phyloP scores from a whole-genome alignment of 306 rosid species.

The Quercus variabilis region DNA sequence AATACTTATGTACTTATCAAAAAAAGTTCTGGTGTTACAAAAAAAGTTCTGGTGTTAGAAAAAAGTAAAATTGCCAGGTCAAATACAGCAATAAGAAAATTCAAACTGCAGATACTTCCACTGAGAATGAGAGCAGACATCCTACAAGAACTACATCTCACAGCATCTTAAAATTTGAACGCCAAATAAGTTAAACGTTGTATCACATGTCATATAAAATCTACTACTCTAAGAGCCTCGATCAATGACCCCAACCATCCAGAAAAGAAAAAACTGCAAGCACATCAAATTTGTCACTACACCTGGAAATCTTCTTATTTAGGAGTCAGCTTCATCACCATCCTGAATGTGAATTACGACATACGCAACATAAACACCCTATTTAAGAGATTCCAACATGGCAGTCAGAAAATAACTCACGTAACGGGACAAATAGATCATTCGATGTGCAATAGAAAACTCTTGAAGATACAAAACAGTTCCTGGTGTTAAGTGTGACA shows the following conservation, averaged over 20 bases:
- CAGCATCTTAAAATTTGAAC: slow-evolving; percentile 41
- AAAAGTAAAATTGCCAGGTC: slow-evolving; percentile 1
- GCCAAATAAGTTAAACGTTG: slow-evolving; percentile 29
- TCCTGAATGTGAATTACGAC: slow-evolving; percentile 52
- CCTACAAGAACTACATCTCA: slow-evolving; percentile 23
- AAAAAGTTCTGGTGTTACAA: too few relatives aligned
- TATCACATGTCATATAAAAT: slow-evolving; percentile 34
- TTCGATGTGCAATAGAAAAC: slow-evolving; percentile 45
- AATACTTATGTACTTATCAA: too few relatives aligned
- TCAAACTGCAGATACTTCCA: slow-evolving; percentile 20
- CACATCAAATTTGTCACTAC: slow-evolving; percentile 59
- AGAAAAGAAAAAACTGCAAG: slow-evolving; percentile 44
- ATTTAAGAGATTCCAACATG: slow-evolving; percentile 60
- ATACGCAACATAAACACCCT: slow-evolving; percentile 63
- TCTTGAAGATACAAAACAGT: slow-evolving; percentile 40
- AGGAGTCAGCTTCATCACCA: slow-evolving; percentile 69
- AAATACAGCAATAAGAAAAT: slow-evolving; percentile 21
- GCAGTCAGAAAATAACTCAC: slow-evolving; percentile 52
- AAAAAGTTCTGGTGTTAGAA: neutral
- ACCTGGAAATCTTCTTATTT: slow-evolving; percentile 55
- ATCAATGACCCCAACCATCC: slow-evolving; percentile 41
- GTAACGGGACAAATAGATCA: slow-evolving; percentile 45
- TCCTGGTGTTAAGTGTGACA: slow-evolving; percentile 31
- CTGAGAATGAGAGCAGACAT: slow-evolving; percentile 22
- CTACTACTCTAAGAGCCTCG: slow-evolving; percentile 39